phyloP scores from a whole-genome alignment of 2,329 filamentous ascomycete species.

The Sclerotinia subarctica region DNA sequence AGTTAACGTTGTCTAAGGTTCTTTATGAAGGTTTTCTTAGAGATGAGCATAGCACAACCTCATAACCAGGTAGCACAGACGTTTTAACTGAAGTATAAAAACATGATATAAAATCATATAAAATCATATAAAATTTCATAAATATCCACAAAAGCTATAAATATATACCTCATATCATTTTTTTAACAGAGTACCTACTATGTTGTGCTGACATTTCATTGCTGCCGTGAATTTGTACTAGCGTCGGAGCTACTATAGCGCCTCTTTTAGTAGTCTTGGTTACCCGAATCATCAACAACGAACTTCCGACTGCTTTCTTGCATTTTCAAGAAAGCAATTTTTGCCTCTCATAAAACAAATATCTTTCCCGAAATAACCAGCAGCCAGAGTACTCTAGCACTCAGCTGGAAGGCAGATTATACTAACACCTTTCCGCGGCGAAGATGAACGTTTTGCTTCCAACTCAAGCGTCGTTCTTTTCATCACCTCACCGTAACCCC shows the following conservation, averaged over 20 bases:
- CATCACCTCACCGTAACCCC: slow-evolving; percentile 54
- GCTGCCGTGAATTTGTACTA: background rate
- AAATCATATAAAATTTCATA: background rate
- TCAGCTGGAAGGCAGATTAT: background rate
- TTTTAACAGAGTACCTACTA: background rate
- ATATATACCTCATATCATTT: background rate
- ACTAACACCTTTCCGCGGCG: slow-evolving; percentile 2
- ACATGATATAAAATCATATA: background rate
- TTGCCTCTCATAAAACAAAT: background rate
- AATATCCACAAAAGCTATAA: background rate
- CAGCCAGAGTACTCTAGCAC: background rate
- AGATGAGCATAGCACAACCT: background rate
- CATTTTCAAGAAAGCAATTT: slow-evolving; percentile 15
- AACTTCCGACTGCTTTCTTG: slow-evolving; percentile 17
- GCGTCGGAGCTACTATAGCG: slow-evolving; percentile 14
- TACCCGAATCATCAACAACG: slow-evolving; percentile 15
- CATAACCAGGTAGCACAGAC: background rate
- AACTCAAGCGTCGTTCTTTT: slow-evolving; percentile 54
- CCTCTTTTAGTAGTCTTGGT: slow-evolving; percentile 3
- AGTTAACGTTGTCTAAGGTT: background rate
- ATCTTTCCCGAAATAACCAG: slow-evolving; percentile 7
- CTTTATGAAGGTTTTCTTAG: background rate
- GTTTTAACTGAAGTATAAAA: background rate
- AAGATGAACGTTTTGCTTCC: slow-evolving; percentile 62
- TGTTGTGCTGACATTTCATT: background rate